A percentile compares a stretch with the other conserved stretches of the same genome.
Conservation (phyloP, 2,329 filamentous ascomycete genomes). For the Fusarium sp. region DNA sequence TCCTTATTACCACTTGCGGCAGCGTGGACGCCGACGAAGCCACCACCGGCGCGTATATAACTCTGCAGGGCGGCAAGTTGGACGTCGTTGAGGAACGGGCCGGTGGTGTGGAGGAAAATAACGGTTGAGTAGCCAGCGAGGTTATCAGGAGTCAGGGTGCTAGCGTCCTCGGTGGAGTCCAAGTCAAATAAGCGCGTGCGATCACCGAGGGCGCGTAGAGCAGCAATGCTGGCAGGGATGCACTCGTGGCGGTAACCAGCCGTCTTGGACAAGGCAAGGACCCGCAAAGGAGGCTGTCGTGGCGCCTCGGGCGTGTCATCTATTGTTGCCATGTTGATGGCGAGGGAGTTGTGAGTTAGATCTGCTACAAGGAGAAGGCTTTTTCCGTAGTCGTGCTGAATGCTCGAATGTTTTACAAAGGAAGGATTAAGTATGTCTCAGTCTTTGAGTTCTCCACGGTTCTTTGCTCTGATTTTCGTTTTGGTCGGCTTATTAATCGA, state of each 20-base stretch:
- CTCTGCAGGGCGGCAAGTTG: neutral
- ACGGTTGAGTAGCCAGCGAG: conserved; percentile 9
- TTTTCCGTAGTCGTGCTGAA: neutral
- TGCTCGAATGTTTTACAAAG: neutral
- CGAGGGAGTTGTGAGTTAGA: neutral
- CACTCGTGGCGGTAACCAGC: conserved; percentile 23
- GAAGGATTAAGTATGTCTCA: neutral
- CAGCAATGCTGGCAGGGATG: conserved; percentile 12
- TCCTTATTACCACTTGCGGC: conserved; percentile 2
- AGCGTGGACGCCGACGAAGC: conserved; percentile 29
- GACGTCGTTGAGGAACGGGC: neutral
- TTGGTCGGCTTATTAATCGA: neutral
- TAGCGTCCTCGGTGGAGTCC: conserved; percentile 13
- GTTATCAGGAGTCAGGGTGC: neutral
- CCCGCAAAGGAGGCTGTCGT: neutral
- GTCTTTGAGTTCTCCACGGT: neutral
- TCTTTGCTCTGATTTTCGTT: neutral
- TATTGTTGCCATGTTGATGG: neutral
- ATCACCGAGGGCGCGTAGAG: conserved; percentile 3
- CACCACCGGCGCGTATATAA: conserved; percentile 13
- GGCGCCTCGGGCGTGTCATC: neutral
- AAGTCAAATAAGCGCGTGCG: neutral
- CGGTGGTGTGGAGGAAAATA: conserved; percentile 21
- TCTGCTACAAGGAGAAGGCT: neutral
- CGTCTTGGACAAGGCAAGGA: conserved; percentile 24